Conservation (phyloP, 1,139 yeast genomes). For the Hemisphaericaspora subhashii region DNA sequence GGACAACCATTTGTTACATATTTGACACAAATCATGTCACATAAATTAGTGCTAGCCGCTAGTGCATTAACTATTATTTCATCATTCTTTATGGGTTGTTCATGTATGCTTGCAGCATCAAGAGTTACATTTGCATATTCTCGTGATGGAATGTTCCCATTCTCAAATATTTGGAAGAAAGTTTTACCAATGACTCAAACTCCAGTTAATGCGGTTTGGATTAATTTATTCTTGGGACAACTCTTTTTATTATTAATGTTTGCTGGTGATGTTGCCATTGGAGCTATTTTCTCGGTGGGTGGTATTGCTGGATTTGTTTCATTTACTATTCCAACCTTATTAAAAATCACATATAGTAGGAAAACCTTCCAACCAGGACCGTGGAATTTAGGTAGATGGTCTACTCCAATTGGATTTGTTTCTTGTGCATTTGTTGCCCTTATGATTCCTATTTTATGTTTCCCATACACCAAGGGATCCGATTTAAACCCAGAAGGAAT, state of each 20-base stretch:
- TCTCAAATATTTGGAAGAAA: conserved; percentile 51
- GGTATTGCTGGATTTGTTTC: conserved; percentile 74
- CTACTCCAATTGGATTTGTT: conserved; percentile 45
- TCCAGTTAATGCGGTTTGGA: conserved; percentile 71
- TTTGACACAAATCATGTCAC: conserved; percentile 51
- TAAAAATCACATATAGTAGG: conserved; percentile 58
- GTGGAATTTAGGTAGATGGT: conserved; percentile 61
- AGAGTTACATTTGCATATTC: conserved; percentile 70
- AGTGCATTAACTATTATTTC: conserved; percentile 61
- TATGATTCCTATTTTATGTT: conserved; percentile 68
- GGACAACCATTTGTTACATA: conserved; percentile 70
- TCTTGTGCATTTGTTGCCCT: conserved; percentile 48
- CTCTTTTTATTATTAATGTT: conserved; percentile 58
- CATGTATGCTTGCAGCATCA: conserved; percentile 71
- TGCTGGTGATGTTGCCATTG: conserved; percentile 69
- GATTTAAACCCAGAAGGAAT: conserved; percentile 47
- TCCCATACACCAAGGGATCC: conserved; percentile 58
- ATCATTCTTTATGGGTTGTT: conserved; percentile 66
- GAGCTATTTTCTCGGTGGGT: conserved; percentile 75
- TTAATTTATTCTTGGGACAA: conserved; percentile 59
- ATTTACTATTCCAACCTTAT: conserved; percentile 64
- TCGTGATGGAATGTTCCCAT: conserved; percentile 70
- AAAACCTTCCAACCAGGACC: conserved; percentile 65
- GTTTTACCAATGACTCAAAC: conserved; percentile 60
- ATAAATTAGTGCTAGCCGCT: conserved; percentile 49